Evolutionary conservation across 345 rosid genomes (phyloP), one percentile per base, ranked within the genome.

Genomic region (Orychophragmus violaceus): DNA sequence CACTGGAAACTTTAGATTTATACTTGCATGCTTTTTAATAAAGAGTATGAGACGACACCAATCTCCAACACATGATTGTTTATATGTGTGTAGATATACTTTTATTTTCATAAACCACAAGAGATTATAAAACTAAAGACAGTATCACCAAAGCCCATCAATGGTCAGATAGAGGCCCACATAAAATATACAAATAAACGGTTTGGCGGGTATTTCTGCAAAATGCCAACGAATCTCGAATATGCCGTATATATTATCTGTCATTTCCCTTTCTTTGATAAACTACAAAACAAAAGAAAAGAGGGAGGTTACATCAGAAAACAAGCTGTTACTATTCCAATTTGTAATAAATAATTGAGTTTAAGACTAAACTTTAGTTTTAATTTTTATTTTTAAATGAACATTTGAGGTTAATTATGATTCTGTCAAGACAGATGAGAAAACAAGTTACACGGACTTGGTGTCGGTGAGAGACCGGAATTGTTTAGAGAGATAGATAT

Each of bases 151-250:
- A 54, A 59, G 33, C 49, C 49, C 66, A 61, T 50, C 4, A 12
- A 11, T 1, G 1, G 60, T 21, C 41, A 36, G 25, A n/a, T 10
- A 7, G 9, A 51, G 36, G 68, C 74, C 74, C 66, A 29, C 23
- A 37, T 16, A 3, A 42, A 17, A 32, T 30, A 62, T 54, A 54
- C 39, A 49, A 62, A 54, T 53, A 24, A 62, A 53, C 32, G n/a
- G n/a, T 54, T 32, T 45, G 52, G 64, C 53, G 46, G 17, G 17
- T 0, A 41, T 12, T 37, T 37, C 6, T 37, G 19, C 45, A 39
- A 39, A n/a, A n/a, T 39, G 76, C 60, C 60, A 57, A 64, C 35
- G 76, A 44, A 71, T 71, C 56, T 62, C 49, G 69, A 64, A 57
- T 72, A 72, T 72, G 37, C 76, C 46, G n/a, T n/a, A 4, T 19